Evolutionary conservation across 2,329 filamentous ascomycete species (phyloP).

Genomic region (Sporothrix pseudoabietina): DNA sequence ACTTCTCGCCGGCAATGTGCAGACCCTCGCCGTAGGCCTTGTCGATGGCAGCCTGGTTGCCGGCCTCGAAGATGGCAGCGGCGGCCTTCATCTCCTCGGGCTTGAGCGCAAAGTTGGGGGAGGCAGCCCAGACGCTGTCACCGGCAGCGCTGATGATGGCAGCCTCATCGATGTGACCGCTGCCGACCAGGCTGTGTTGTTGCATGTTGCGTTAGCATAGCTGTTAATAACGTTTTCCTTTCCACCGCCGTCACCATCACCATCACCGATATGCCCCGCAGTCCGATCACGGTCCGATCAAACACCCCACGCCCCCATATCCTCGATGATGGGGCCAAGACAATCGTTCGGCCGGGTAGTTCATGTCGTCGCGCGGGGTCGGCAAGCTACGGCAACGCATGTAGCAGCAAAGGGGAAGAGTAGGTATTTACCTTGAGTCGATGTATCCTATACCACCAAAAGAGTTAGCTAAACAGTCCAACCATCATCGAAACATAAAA

Average conservation of each 20-base stretch:
- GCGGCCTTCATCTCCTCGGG: constrained; percentile 63
- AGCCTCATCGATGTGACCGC: constrained; percentile 77
- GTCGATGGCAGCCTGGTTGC: constrained; percentile 55
- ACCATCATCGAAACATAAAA: neutral
- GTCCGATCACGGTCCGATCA: neutral
- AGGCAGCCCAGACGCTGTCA: constrained; percentile 77
- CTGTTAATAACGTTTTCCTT: neutral
- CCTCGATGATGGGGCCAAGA: neutral
- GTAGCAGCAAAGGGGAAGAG: neutral
- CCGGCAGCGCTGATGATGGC: constrained; percentile 81
- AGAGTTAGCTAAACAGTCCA: neutral
- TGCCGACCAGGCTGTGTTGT: constrained; percentile 70
- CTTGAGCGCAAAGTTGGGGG: constrained; percentile 66
- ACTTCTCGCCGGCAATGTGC: constrained; percentile 75
- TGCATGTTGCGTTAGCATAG: constrained; percentile 23
- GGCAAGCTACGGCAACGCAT: neutral
- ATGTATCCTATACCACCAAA: constrained; percentile 29
- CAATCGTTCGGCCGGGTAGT: neutral
- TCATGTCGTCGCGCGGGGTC: neutral
- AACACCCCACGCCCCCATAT: neutral
- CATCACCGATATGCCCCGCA: neutral
- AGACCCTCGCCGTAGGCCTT: constrained; percentile 72
- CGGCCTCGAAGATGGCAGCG: constrained; percentile 52
- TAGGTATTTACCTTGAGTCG: constrained; percentile 33
- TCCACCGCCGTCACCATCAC: neutral